These are phyloP conservation scores for Dactylellina drechsleri DNA, from an alignment of 2,329 filamentous ascomycete genomes.

Conservation along the genomic window DNA sequence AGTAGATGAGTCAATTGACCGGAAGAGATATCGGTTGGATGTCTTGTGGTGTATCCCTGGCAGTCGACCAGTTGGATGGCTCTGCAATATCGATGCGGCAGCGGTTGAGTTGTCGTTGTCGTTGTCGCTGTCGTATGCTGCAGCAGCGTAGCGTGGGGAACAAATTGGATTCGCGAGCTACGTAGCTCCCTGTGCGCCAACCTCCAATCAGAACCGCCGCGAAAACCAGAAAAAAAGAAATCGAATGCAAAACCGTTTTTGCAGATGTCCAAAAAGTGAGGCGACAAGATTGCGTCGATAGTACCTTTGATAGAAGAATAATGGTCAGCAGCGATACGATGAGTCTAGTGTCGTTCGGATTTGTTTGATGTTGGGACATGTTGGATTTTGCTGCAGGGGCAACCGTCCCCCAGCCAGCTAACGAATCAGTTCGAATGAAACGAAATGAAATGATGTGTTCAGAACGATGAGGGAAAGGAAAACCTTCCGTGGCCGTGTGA, in stretches of 20 bases:
- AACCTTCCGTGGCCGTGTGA: constrained; percentile 32
- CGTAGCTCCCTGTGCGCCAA: neutral
- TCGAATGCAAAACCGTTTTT: no score
- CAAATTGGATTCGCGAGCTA: neutral
- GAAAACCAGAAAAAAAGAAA: neutral
- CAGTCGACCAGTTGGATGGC: neutral
- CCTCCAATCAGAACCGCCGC: constrained; percentile 14
- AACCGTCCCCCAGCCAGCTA: neutral
- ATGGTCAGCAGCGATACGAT: no score
- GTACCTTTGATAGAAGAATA: neutral
- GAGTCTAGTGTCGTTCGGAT: neutral
- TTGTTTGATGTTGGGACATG: constrained; percentile 21
- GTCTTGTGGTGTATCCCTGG: neutral
- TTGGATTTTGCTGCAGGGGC: constrained; percentile 44
- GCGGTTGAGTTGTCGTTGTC: no score
- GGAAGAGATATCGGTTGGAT: neutral
- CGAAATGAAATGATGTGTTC: neutral
- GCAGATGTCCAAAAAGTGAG: neutral
- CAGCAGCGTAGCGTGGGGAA: neutral
- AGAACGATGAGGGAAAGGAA: constrained; percentile 5
- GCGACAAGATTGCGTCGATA: constrained; percentile 2
- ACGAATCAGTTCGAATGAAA: no score
- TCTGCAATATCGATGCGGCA: neutral
- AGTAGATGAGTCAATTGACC: no score
- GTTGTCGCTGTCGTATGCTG: constrained; percentile 7